These are phyloP conservation scores for Inga leiocalycina DNA, from an alignment of 306 rosid genomes.

Conservation along the genomic window DNA sequence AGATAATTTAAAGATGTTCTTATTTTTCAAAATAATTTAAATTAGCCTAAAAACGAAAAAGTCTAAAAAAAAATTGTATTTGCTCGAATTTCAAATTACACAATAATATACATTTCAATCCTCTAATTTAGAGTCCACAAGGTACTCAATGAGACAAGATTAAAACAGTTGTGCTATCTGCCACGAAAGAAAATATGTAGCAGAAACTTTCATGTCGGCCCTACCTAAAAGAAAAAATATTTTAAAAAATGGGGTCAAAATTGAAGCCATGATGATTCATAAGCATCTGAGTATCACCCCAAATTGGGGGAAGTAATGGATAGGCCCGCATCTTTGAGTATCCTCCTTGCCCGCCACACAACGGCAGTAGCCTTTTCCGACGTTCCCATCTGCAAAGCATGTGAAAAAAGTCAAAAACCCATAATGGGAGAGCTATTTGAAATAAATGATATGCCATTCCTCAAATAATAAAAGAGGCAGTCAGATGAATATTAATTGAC, in stretches of 20 bases:
- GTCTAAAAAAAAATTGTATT: not conserved
- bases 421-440: not conserved
- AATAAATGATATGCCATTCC: not conserved
- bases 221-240: not conserved
- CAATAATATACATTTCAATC: not conserved
- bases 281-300: slow-evolving; percentile 23
- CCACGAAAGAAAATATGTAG: not conserved
- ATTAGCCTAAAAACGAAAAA: not conserved
- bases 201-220: not conserved
- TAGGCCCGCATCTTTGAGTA: slow-evolving; percentile 62
- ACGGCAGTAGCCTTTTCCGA: slow-evolving; percentile 70
- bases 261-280: slow-evolving; percentile 22
- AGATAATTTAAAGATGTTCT: too few relatives aligned
- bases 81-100: not conserved
- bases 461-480: not conserved
- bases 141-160: not conserved
- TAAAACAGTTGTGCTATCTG: not conserved
- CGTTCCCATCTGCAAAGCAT: slow-evolving; percentile 76
- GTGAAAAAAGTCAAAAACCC: slow-evolving; percentile 13
- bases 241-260: slow-evolving; percentile 45
- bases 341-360: slow-evolving; percentile 73
- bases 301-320: slow-evolving; percentile 44
- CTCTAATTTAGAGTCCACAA: not conserved
- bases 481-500: not conserved
- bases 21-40: not conserved